Percentiles rank a stretch among this genome's conserved stretches.
Conservation (phyloP, 192 early-diverging fungal genomes). For the Backusella circina region DNA sequence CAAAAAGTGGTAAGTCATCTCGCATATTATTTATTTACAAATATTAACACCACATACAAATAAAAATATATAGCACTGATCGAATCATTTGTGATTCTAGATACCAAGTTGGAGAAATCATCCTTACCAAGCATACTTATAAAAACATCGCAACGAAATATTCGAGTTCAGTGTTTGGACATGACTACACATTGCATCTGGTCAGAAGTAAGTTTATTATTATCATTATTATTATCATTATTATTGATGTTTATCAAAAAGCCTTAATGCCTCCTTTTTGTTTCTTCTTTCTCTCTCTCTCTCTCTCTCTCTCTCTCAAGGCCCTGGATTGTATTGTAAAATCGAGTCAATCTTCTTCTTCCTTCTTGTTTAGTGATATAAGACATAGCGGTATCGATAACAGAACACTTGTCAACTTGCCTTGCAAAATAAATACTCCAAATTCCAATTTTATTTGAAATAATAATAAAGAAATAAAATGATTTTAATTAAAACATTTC, state of each 20-base stretch:
- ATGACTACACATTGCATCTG: slow-evolving; percentile 66
- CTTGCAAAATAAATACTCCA: neutral
- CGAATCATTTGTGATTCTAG: slow-evolving; percentile 7
- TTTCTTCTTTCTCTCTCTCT: neutral
- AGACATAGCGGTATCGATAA: neutral
- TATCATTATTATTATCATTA: too few species aligned
- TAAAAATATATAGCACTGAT: slow-evolving; percentile 7
- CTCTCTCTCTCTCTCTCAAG: neutral
- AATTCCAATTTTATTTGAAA: slow-evolving; percentile 4
- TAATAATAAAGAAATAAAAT: neutral
- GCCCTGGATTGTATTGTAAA: neutral
- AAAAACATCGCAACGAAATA: slow-evolving; percentile 59
- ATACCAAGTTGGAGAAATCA: slow-evolving; percentile 36
- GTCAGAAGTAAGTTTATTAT: slow-evolving; percentile 48
- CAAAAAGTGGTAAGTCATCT: slow-evolving; percentile 45
- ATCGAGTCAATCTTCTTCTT: neutral
- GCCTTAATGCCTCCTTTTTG: neutral
- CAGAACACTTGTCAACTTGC: neutral
- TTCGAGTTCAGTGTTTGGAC: slow-evolving; percentile 63
- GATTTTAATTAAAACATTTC: neutral
- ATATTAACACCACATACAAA: neutral
- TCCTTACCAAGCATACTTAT: slow-evolving; percentile 58
- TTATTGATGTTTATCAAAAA: too few species aligned
- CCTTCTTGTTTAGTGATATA: neutral
- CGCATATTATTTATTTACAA: neutral